phyloP scores from a whole-genome alignment of 352 stramenopile species.

The Phytophthora parvispora region DNA sequence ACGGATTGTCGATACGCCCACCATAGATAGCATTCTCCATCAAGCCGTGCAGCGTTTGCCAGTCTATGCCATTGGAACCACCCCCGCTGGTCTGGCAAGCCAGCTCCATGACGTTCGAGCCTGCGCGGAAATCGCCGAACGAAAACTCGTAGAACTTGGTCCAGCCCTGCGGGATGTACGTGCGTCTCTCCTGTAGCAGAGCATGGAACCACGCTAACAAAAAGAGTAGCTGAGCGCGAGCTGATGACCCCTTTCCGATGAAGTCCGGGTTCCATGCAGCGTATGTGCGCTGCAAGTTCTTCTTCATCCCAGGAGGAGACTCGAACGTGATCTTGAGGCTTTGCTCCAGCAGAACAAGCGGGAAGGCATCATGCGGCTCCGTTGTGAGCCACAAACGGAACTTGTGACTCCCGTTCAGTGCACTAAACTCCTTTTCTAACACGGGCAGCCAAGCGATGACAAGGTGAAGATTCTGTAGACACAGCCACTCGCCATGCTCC shows the following conservation, averaged over 20 bases:
- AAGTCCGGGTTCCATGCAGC: slow-evolving; percentile 88
- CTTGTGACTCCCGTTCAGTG: slow-evolving; percentile 74
- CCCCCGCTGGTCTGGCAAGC: slow-evolving; percentile 51
- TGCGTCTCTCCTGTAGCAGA: slow-evolving; percentile 86
- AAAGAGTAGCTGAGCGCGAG: slow-evolving; percentile 86
- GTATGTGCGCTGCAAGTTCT: slow-evolving; percentile 96
- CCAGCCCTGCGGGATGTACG: slow-evolving; percentile 97
- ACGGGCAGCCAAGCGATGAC: slow-evolving; percentile 94
- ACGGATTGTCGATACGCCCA: slow-evolving; percentile 94
- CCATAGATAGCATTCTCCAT: slow-evolving; percentile 98
- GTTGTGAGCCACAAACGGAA: slow-evolving; percentile 98
- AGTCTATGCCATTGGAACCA: slow-evolving; percentile 75
- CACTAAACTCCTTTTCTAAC: slow-evolving; percentile 93
- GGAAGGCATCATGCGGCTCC: slow-evolving; percentile 93
- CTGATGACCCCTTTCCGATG: slow-evolving; percentile 50
- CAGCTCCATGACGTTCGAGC: slow-evolving; percentile 91
- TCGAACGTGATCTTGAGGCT: slow-evolving; percentile 97
- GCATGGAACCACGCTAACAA: slow-evolving; percentile 94
- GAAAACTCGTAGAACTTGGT: slow-evolving; percentile 98
- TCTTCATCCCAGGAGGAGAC: slow-evolving; percentile 96
- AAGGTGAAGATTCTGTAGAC: slow-evolving; percentile 97
- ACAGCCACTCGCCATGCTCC: slow-evolving; percentile 94
- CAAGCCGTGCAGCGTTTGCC: slow-evolving; percentile 92
- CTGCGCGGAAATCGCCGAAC: slow-evolving; percentile 94
- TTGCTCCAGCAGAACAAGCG: slow-evolving; percentile 92